Evolutionary conservation across 805 yeast species (phyloP).

Genomic region (Jamesozyma rosinii): DNA sequence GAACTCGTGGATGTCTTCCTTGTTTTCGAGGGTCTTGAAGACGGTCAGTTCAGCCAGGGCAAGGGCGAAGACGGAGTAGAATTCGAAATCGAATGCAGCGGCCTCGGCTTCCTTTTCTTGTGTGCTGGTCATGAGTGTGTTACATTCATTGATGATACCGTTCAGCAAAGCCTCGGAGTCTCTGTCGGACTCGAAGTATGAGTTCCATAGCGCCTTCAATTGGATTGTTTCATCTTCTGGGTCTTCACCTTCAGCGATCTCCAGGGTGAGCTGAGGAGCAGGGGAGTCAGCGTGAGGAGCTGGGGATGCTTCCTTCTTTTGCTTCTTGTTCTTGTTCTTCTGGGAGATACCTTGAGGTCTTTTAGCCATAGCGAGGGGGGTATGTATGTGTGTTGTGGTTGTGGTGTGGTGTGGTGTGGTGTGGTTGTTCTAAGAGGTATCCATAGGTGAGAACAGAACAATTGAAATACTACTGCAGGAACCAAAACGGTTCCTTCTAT

Average conservation of each 20-base stretch:
- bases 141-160: conserved; percentile 90
- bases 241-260: conserved; percentile 58
- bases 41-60: conserved; percentile 58
- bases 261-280: conserved; percentile 46
- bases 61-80: conserved; percentile 66
- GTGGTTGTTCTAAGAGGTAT: too few species aligned
- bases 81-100: conserved; percentile 35
- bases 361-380: conserved; percentile 40
- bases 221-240: conserved; percentile 76
- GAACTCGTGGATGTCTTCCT: conserved; percentile 41
- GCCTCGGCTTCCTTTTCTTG: not conserved
- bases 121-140: conserved; percentile 43
- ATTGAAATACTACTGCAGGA: too few species aligned
- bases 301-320: conserved; percentile 12
- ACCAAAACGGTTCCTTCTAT: too few species aligned
- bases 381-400: not conserved
- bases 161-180: conserved; percentile 60
- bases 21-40: conserved; percentile 34
- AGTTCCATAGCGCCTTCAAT: conserved; percentile 60
- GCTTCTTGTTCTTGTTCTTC: conserved; percentile 38
- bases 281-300: conserved; percentile 14
- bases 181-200: conserved; percentile 46
- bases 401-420: too few species aligned
- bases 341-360: conserved; percentile 53
- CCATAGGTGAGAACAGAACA: too few species aligned